Evolutionary conservation across 768 basidiomycete species (phyloP), one percentile per base, ranked within the genome.

Genomic region (Paxillus involutus): DNA sequence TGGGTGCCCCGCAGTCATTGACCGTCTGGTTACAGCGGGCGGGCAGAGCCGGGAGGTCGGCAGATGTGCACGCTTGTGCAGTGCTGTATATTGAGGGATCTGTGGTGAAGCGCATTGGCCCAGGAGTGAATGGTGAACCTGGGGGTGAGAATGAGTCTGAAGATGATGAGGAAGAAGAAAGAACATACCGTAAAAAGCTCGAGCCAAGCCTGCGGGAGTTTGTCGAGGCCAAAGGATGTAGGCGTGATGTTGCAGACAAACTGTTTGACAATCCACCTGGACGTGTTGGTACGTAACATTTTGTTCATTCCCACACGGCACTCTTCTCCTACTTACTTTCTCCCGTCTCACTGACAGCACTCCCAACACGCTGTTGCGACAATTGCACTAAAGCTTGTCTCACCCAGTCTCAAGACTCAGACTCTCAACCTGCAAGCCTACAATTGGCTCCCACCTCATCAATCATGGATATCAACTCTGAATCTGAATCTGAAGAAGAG

Each of bases 201-300:
- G 72, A 76, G 33, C 55, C 59, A 1, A 53, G 49, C 6, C 41
- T 75, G 45, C 59, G 69, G 1, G 50, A 51, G 33, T 75, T 66
- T 59, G 67, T 74, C n/a, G 59, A 62, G 16, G 58, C 65, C 0
- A 39, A 39, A 24, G 36, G 19, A 0, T 75, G 73, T 55, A 62
- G 72, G 1, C 58, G 68, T 3, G 62, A 66, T 13, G 47, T 73
- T 2, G 30, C 62, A 1, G 64, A 73, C 55, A 44, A 55, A 32
- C 68, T 71, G 44, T 77, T 73, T 47, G 40, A 62, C n/a, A 75
- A 74, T 51, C 73, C 67, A 10, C 55, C 57, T 2, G 32, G 44
- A 3, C 48, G 49, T 14, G 26, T 52, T 57, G 24, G 71, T 73
- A 55, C 32, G 51, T 43, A 43, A 44, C 41, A n/a, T 17, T 44